Percentiles rank a stretch among this genome's conserved stretches.
Conservation (phyloP, 768 basidiomycete genomes). For the Fistulinella prunicolor region DNA sequence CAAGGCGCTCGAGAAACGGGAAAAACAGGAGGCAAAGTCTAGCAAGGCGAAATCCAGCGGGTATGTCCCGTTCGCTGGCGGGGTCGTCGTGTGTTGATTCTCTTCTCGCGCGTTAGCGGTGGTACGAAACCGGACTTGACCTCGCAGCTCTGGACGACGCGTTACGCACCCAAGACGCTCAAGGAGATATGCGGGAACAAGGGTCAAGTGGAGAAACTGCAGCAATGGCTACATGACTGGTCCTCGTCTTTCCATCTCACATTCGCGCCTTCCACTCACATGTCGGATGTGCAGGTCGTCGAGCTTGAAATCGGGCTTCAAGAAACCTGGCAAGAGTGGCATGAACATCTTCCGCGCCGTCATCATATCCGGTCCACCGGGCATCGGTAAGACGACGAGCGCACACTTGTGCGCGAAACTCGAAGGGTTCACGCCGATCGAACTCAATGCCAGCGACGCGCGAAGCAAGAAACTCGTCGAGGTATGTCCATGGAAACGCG, state of each 20-base stretch:
- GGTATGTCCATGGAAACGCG: conserved; percentile 37
- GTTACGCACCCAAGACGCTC: conserved; percentile 84
- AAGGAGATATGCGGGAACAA: conserved; percentile 98
- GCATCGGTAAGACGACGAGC: conserved; percentile 96
- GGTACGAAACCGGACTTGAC: conserved; percentile 42
- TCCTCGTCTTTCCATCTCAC: conserved; percentile 33
- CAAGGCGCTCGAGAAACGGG: conserved; percentile 73
- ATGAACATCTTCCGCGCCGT: conserved; percentile 87
- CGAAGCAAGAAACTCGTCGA: conserved; percentile 97
- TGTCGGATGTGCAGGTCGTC: conserved; percentile 52
- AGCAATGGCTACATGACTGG: conserved; percentile 88
- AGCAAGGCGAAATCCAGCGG: conserved; percentile 16
- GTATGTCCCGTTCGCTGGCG: conserved; percentile 10
- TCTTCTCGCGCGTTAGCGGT: conserved; percentile 4
- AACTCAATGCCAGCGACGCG: conserved; percentile 94
- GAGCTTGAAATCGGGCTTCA: conserved; percentile 75
- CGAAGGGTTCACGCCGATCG: conserved; percentile 90
- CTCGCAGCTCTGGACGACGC: conserved; percentile 89
- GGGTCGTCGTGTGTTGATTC: neutral
- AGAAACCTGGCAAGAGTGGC: conserved; percentile 89
- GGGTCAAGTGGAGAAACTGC: conserved; percentile 82
- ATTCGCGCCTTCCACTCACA: neutral
- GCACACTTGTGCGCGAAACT: conserved; percentile 90
- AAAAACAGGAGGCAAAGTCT: conserved; percentile 53
- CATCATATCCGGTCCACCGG: conserved; percentile 90